phyloP scores from a whole-genome alignment of 169 alveolate genomes.

The Sarcocystis neurona region DNA sequence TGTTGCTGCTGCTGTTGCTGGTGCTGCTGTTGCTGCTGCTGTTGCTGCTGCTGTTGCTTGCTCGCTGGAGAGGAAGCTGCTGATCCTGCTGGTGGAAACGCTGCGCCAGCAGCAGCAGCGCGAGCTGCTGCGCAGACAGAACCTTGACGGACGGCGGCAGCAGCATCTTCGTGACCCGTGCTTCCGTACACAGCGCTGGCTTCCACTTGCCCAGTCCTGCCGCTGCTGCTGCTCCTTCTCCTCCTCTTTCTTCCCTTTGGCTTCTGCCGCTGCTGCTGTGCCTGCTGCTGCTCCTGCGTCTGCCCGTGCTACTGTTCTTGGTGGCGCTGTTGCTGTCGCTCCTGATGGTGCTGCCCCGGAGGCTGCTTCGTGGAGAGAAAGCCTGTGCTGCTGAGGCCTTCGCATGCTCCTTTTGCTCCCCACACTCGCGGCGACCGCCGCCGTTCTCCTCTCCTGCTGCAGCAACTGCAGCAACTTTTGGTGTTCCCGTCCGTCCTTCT shows the following conservation, averaged over 20 bases:
- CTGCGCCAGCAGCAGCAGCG: neutral
- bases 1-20: conserved; percentile 8
- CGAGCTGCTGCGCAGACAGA: neutral
- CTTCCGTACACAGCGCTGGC: neutral
- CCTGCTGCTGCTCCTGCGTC: neutral
- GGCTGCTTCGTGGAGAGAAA: neutral
- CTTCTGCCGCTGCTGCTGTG: neutral
- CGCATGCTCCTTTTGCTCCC: neutral
- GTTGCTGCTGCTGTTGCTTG: neutral
- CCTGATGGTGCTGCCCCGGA: neutral
- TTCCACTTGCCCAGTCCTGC: neutral
- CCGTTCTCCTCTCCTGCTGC: too few relatives aligned
- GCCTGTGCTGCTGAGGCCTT: neutral
- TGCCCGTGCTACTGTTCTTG: neutral
- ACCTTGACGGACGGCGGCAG: conserved; percentile 19
- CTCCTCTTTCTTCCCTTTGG: neutral
- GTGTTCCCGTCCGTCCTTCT: too few relatives aligned
- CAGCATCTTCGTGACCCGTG: neutral
- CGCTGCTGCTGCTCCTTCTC: neutral
- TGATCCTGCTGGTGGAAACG: neutral
- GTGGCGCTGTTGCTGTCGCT: neutral
- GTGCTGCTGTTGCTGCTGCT: neutral
- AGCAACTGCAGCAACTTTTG: too few relatives aligned
- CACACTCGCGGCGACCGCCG: too few relatives aligned
- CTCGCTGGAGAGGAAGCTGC: neutral